These are phyloP conservation scores for Botrytis elliptica DNA, from an alignment of 2,329 filamentous ascomycete species.

Conservation along the genomic window DNA sequence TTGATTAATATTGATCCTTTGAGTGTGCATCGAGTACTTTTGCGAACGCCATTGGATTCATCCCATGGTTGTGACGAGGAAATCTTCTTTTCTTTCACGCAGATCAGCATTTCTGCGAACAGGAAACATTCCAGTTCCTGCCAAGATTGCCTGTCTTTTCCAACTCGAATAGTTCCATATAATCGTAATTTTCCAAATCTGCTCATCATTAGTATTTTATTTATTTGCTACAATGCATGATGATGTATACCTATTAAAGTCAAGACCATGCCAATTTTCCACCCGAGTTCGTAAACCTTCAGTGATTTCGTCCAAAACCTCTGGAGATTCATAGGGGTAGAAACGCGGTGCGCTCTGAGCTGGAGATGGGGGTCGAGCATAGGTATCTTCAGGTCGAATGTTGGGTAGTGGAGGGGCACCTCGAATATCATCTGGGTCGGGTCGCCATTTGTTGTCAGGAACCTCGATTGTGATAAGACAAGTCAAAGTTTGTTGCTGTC, in stretches of 20 bases:
- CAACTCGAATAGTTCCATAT: slow-evolving; percentile 86
- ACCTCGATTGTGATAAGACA: slow-evolving; percentile 94
- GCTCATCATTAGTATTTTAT: slow-evolving; percentile 35
- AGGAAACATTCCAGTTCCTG: slow-evolving; percentile 97
- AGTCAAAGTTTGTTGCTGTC: slow-evolving; percentile 91
- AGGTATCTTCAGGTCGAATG: slow-evolving; percentile 52
- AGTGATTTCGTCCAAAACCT: slow-evolving; percentile 79
- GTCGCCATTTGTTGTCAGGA: slow-evolving; percentile 85
- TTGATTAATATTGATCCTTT: slow-evolving; percentile 98
- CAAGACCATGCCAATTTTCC: slow-evolving; percentile 96
- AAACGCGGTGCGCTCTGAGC: slow-evolving; percentile 52
- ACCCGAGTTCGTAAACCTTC: slow-evolving; percentile 83
- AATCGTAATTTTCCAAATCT: slow-evolving; percentile 90
- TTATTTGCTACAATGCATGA: background rate
- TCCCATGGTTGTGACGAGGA: slow-evolving; percentile 63
- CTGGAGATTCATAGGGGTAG: slow-evolving; percentile 71
- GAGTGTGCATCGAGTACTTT: slow-evolving; percentile 75
- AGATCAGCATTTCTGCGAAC: slow-evolving; percentile 98
- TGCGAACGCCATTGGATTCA: slow-evolving; percentile 56
- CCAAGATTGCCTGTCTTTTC: slow-evolving; percentile 95
- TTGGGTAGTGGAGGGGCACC: slow-evolving; percentile 46
- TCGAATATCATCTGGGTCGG: slow-evolving; percentile 78
- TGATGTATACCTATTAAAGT: slow-evolving; percentile 69
- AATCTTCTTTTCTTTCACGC: slow-evolving; percentile 93
- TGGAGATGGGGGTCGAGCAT: slow-evolving; percentile 59